Percentiles rank a stretch among this genome's conserved stretches.
These are phyloP conservation scores for Zygosaccharomyces lentus DNA, from an alignment of 805 yeast genomes.

Conservation along the genomic window DNA sequence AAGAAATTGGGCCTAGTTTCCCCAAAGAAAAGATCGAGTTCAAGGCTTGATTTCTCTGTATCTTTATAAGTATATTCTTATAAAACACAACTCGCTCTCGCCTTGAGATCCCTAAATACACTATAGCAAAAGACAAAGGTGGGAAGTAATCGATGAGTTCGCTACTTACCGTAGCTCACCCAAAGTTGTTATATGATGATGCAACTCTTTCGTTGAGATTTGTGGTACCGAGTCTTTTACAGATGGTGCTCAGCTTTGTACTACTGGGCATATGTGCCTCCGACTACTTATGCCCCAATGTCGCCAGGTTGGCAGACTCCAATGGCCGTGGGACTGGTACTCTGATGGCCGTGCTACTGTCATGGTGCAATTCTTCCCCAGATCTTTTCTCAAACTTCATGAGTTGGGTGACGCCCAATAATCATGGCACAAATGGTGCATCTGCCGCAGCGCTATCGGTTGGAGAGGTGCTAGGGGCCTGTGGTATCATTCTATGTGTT, in stretches of 20 bases:
- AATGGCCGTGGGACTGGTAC: slow-evolving; percentile 21
- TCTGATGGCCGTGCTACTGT: slow-evolving; percentile 30
- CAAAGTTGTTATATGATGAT: slow-evolving; percentile 23
- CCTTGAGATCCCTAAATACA: not conserved
- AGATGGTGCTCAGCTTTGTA: slow-evolving; percentile 29
- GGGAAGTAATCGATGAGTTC: slow-evolving; percentile 17
- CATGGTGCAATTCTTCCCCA: slow-evolving; percentile 39
- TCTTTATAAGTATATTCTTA: not conserved
- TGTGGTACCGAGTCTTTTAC: slow-evolving; percentile 25
- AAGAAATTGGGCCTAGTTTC: slow-evolving; percentile 91
- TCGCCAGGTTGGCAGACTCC: slow-evolving; percentile 30
- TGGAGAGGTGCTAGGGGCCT: slow-evolving; percentile 37
- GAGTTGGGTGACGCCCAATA: slow-evolving; percentile 30
- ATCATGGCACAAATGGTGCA: slow-evolving; percentile 8
- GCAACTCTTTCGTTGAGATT: slow-evolving; percentile 21
- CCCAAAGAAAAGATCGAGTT: slow-evolving; percentile 70
- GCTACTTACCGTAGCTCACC: slow-evolving; percentile 28
- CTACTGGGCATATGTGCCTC: slow-evolving; percentile 36
- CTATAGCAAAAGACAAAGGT: not conserved
- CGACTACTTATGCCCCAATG: slow-evolving; percentile 35
- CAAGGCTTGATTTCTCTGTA: slow-evolving; percentile 17
- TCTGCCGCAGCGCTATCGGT: slow-evolving; percentile 31
- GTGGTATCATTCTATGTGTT: slow-evolving; percentile 36
- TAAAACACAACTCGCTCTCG: slow-evolving; percentile 1
- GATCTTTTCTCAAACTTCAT: slow-evolving; percentile 36